phyloP scores from a whole-genome alignment of 371 early-diverging fungal species.

The Mucor racemosus region DNA sequence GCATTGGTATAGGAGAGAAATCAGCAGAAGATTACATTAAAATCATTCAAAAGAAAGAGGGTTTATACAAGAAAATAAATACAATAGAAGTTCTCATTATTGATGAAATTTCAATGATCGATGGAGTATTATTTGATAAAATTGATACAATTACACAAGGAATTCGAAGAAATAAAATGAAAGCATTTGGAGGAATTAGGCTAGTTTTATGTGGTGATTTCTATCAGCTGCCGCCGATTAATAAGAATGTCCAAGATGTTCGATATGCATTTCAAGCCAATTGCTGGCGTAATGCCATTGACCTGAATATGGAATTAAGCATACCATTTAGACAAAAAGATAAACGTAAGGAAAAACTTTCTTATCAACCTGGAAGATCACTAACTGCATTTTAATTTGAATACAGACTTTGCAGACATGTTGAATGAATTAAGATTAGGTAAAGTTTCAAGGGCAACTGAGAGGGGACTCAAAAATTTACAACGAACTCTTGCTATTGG shows the following conservation, averaged over 20 bases:
- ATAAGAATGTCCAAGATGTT: constrained; percentile 15
- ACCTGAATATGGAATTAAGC: constrained; percentile 53
- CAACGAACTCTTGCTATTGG: constrained; percentile 51
- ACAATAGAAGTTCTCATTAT: constrained; percentile 75
- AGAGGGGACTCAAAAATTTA: constrained; percentile 54
- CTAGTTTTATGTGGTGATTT: constrained; percentile 89
- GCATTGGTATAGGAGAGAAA: constrained; percentile 67
- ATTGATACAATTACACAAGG: constrained; percentile 74
- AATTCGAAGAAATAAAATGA: constrained; percentile 38
- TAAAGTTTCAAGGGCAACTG: constrained; percentile 55
- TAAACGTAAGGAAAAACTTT: constrained; percentile 22
- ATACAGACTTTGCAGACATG: constrained; percentile 58
- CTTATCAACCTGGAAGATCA: neutral
- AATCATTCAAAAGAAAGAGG: constrained; percentile 33
- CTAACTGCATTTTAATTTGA: neutral
- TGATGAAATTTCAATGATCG: constrained; percentile 94
- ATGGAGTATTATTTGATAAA: constrained; percentile 79
- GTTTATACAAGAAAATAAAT: constrained; percentile 52
- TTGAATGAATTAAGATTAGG: constrained; percentile 73
- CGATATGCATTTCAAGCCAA: constrained; percentile 77
- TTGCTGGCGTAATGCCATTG: constrained; percentile 66
- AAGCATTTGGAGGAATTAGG: constrained; percentile 93
- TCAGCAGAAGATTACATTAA: constrained; percentile 41
- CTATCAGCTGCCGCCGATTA: constrained; percentile 90
- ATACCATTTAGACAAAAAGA: constrained; percentile 64